These are phyloP conservation scores for Erigeron philadelphicus DNA, from an alignment of 140 eudicot species.

Conservation along the genomic window DNA sequence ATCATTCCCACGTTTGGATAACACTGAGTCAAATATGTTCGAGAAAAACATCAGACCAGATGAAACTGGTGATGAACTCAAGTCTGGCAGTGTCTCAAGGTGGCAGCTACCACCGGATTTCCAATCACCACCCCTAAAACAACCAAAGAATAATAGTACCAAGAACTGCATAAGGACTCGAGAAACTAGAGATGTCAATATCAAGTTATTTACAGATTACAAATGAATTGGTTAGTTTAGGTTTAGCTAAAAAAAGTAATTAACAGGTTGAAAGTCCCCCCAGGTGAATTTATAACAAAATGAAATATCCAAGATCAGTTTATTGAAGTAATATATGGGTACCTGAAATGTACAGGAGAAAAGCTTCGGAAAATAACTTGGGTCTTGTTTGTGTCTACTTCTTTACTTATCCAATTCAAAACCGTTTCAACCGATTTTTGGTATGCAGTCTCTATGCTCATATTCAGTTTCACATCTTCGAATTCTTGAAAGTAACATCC, in stretches of 20 bases:
- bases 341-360: conserved; percentile 98
- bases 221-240: background rate
- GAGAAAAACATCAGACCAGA: conserved; percentile 32
- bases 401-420: conserved; percentile 51
- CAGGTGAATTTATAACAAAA: background rate
- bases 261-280: background rate
- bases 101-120: conserved; percentile 88
- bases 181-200: background rate
- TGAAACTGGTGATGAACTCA: conserved; percentile 42
- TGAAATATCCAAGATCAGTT: background rate
- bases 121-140: conserved; percentile 80
- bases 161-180: background rate
- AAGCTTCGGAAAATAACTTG: conserved; percentile 69
- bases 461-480: conserved; percentile 53
- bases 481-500: conserved; percentile 92
- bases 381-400: conserved; percentile 59
- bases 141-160: background rate
- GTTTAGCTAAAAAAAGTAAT: background rate
- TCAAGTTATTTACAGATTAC: background rate
- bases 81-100: conserved; percentile 65
- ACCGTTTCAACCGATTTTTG: conserved; percentile 62
- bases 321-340: background rate
- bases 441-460: conserved; percentile 68
- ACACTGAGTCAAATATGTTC: conserved; percentile 37
- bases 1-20: conserved; percentile 32